Conservation (phyloP, 2,329 filamentous ascomycete species). For the Hypoxylon rubiginosum region DNA sequence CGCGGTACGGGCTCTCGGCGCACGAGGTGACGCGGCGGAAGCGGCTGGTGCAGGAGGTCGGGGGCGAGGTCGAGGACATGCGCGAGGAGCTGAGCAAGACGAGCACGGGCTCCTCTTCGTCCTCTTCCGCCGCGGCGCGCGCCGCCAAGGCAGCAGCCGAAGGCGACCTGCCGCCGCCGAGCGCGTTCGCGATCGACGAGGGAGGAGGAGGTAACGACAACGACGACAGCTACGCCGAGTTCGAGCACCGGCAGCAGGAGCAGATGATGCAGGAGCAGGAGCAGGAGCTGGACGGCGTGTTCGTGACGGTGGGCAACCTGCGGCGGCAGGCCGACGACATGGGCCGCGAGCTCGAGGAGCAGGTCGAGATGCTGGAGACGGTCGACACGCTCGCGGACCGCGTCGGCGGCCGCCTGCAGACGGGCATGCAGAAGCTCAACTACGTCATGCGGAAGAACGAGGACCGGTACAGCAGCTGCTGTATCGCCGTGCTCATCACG, state of each 20-base stretch:
- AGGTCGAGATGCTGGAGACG: slow-evolving; percentile 87
- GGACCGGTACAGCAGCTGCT: slow-evolving; percentile 89
- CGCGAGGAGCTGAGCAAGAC: slow-evolving; percentile 79
- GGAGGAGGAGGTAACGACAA: slow-evolving; percentile 55
- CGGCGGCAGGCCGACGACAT: slow-evolving; percentile 93
- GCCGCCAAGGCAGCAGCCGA: slow-evolving; percentile 48
- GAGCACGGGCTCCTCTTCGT: slow-evolving; percentile 51
- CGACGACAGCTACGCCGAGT: slow-evolving; percentile 78
- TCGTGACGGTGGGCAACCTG: slow-evolving; percentile 91
- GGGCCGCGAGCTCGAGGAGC: slow-evolving; percentile 96
- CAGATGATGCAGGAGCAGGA: slow-evolving; percentile 97
- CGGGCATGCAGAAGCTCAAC: slow-evolving; percentile 86
- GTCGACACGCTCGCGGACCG: slow-evolving; percentile 88
- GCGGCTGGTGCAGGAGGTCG: slow-evolving; percentile 88
- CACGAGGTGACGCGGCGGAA: slow-evolving; percentile 86
- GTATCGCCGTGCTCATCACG: slow-evolving; percentile 88
- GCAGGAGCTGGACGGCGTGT: slow-evolving; percentile 90
- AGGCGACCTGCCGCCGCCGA: slow-evolving; percentile 67
- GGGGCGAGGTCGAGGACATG: slow-evolving; percentile 90
- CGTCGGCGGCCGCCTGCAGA: slow-evolving; percentile 87
- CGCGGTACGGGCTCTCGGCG: slow-evolving; percentile 86
- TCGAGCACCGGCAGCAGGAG: slow-evolving; percentile 91
- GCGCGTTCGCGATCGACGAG: slow-evolving; percentile 70
- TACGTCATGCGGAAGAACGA: slow-evolving; percentile 91
- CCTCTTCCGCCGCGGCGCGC: slow-evolving; percentile 48